phyloP scores from a whole-genome alignment of 129 eudicot species.

The Deinandra increscens region DNA sequence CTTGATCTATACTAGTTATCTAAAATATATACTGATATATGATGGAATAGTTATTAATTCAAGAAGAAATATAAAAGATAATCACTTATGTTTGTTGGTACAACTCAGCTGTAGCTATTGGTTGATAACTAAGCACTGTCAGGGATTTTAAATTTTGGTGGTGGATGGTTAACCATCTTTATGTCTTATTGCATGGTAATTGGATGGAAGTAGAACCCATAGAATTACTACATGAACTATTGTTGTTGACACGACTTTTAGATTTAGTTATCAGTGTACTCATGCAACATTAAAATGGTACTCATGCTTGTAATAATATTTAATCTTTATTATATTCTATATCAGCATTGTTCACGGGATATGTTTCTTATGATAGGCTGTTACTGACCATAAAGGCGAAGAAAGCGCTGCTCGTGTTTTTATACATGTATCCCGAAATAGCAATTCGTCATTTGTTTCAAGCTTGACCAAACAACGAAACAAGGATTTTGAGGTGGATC shows the following conservation, averaged over 20 bases:
- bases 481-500: constrained; percentile 17
- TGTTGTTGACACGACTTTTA: constrained; percentile 9
- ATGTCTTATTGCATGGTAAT: constrained; percentile 13
- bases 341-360: background rate
- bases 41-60: constrained; percentile 8
- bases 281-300: constrained; percentile 4
- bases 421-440: constrained; percentile 14
- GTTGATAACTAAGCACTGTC: background rate
- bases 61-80: constrained; percentile 1
- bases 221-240: background rate
- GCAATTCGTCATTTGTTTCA: constrained; percentile 23
- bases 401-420: constrained; percentile 24
- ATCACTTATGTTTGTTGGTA: background rate
- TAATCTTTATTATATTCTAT: too few relatives aligned
- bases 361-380: constrained; percentile 45
- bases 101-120: constrained; percentile 9
- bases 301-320: background rate
- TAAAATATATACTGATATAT: background rate
- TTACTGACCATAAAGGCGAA: constrained; percentile 25
- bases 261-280: constrained; percentile 4
- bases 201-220: background rate
- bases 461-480: constrained; percentile 25
- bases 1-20: background rate
- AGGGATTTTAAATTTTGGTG: background rate
- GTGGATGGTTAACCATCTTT: background rate